Evolutionary conservation across 2,329 filamentous ascomycete genomes (phyloP), one percentile per base, ranked within the genome.

Genomic region (Ophiocordyceps unilateralis): DNA sequence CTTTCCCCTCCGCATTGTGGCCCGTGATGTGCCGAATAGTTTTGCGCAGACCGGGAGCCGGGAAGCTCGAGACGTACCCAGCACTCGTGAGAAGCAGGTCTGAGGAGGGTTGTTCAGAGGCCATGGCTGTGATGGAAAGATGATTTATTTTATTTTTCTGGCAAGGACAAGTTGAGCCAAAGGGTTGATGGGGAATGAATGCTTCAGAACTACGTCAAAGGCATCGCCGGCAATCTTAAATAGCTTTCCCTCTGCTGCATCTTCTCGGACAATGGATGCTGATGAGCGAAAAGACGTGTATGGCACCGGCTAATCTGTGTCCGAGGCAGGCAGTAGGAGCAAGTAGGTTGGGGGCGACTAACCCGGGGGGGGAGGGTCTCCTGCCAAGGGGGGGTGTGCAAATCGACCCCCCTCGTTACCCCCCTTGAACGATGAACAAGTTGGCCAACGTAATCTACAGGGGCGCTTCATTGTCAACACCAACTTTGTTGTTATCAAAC

Each of bases 1-100:
- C 45, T 37, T 56, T 49, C 17, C 56, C 55, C 15, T 49, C 43
- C 1, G 39, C 40, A 19, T 50, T 45, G 28, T 50, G 45, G 15
- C 44, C 44, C 15, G 48, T 48, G 36, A 50, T 49, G 41, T 47
- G 44, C 9, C 48, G 45, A 10, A 43, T 37, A 3, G 40, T 45
- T 12, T 43, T 44, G n/a, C 42, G 47, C 26, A 50, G 45, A 0
- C 47, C 48, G 5, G 44, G 41, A 19, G 44, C 46, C 20, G 47
- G 47, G 24, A 46, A 46, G 39, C 22, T 40, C 22, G 39, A 26
- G 39, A 28, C 22, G 23, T 40, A 40, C 7, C 39, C 39, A 11
- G 39, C 24, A 12, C 36, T 39, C 8, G 36, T 39, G 20, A 39
- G 36, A 9, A 39, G 36, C 19, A 39, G 20, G 11, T 24, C 39